Conservation (phyloP, 1,284 basidiomycete genomes). For the Ustilago tritici region DNA sequence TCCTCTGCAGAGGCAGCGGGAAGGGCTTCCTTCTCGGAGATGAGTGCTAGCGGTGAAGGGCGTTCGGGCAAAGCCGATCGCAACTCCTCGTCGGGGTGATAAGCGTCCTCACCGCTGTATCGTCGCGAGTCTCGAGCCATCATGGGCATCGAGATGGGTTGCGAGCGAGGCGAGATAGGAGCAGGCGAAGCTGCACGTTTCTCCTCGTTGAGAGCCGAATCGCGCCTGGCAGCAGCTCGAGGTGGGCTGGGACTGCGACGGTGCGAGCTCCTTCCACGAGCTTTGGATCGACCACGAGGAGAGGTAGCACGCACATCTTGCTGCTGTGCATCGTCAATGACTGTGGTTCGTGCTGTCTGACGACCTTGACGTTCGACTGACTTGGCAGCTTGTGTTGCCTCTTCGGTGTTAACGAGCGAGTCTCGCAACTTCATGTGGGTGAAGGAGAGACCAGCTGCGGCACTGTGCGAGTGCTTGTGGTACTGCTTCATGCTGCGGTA, state of each 20-base stretch:
- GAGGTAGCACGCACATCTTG: conserved; percentile 45
- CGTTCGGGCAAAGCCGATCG: conserved; percentile 40
- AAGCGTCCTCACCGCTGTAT: conserved; percentile 29
- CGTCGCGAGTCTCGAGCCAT: conserved; percentile 25
- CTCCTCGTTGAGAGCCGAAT: conserved; percentile 14
- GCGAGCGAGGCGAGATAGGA: conserved; percentile 41
- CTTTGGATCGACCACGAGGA: conserved; percentile 56
- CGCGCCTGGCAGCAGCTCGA: conserved; percentile 51
- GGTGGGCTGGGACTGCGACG: conserved; percentile 56
- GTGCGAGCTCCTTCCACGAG: conserved; percentile 53
- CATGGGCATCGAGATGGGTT: conserved; percentile 44
- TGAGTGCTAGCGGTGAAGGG: conserved; percentile 35
- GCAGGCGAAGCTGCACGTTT: conserved; percentile 19
- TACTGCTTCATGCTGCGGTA: conserved; percentile 49
- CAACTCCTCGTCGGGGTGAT: conserved; percentile 44
- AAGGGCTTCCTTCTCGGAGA: conserved; percentile 28
- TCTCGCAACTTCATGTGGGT: conserved; percentile 43
- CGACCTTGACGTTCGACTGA: conserved; percentile 25
- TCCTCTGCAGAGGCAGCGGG: not conserved
- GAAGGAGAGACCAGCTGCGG: conserved; percentile 52
- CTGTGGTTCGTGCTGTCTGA: conserved; percentile 13
- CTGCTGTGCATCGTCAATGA: conserved; percentile 20
- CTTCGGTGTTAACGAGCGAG: conserved; percentile 13
- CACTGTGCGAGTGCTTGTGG: conserved; percentile 61
- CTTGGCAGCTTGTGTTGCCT: conserved; percentile 2